A percentile compares a stretch with the other conserved stretches of the same genome.
phyloP scores from a whole-genome alignment of 768 basidiomycete genomes.

The Nidularia pulvinata region DNA sequence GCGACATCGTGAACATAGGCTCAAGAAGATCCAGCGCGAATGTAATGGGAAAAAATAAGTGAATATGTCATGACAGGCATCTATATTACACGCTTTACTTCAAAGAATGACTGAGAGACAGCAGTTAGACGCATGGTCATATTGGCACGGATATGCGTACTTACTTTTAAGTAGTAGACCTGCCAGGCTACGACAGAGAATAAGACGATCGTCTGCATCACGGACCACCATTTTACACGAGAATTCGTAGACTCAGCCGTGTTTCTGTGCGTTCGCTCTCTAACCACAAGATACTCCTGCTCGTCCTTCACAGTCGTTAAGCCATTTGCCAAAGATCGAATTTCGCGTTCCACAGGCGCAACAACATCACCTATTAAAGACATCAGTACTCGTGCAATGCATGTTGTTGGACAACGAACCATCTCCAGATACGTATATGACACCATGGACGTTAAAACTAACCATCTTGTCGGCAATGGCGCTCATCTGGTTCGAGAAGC shows the following conservation, averaged over 20 bases:
- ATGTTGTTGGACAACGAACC: slow-evolving; percentile 41
- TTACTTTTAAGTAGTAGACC: slow-evolving; percentile 93
- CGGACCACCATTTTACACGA: slow-evolving; percentile 99
- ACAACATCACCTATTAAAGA: slow-evolving; percentile 59
- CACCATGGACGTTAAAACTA: slow-evolving; percentile 98
- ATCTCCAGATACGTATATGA: slow-evolving; percentile 92
- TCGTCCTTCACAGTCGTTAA: slow-evolving; percentile 95
- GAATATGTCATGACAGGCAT: background rate
- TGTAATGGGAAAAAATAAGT: slow-evolving; percentile 3
- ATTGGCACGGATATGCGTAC: slow-evolving; percentile 11
- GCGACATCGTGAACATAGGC: no score
- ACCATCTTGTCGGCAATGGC: slow-evolving; percentile 94
- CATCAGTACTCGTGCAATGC: background rate
- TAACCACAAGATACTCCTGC: slow-evolving; percentile 97
- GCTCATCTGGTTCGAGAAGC: slow-evolving; percentile 99
- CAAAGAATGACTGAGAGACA: slow-evolving; percentile 73
- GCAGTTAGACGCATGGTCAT: slow-evolving; percentile 4
- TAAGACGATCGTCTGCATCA: slow-evolving; percentile 84
- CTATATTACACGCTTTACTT: slow-evolving; percentile 88
- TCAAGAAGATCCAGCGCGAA: background rate
- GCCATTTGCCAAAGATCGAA: slow-evolving; percentile 79
- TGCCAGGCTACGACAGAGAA: slow-evolving; percentile 96
- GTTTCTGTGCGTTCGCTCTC: slow-evolving; percentile 91
- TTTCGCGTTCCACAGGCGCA: slow-evolving; percentile 96
- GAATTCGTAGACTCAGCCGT: slow-evolving; percentile 94